Base-by-base conservation (phyloP, 2,329 filamentous ascomycete genomes). In the Cytospora leucostoma region DNA sequence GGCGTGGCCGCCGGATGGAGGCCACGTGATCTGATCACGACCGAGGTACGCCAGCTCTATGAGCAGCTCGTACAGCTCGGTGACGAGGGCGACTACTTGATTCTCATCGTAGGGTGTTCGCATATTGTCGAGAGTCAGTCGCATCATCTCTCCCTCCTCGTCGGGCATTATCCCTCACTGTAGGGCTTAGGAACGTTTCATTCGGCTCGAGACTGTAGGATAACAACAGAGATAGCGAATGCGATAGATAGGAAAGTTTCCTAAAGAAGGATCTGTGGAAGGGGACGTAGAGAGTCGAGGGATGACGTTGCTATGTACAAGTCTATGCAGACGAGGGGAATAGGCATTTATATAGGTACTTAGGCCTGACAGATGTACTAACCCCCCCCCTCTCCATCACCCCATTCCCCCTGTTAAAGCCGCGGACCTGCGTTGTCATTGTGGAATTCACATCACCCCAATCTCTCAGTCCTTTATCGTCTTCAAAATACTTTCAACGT, bases 11-110 rank as follows among this genome's bases (percentile, higher is more conserved):
- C 49, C 49, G 49, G 2, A 7, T 8, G 49, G 19, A 7, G 49
- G 49, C 49, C 49, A 51, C 49, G 49, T 51, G 7, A 51, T 51
- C 10, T 51, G 21, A 32, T 51, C 49, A 27, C 49, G 49, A 51
- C 49, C 21, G 4, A 51, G 19, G 21, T 32, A 51, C 49, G 49
- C 49, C 13, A 51, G 7, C 49, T 51, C 32, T 19, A 51, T 51
- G 21, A 51, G 49, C 13, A 51, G 49, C 49, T 51, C 49, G 49
- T 51, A 51, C 21, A 51, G 49, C 5, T 51, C 21, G 21, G 49
- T 51, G 27, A 51, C 49, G 49, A 51, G 11, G 49, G 19, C 13
- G 49, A 51, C 49, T 10, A 51, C 1, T 32, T 51, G 19, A 32
- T 32, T 8, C 7, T 51, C 49, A 51, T 51, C 7, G 21, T 51